Evolutionary conservation across 2,329 filamentous ascomycete genomes (phyloP).

Genomic region (Pseudocercospora pini-densiflorae): DNA sequence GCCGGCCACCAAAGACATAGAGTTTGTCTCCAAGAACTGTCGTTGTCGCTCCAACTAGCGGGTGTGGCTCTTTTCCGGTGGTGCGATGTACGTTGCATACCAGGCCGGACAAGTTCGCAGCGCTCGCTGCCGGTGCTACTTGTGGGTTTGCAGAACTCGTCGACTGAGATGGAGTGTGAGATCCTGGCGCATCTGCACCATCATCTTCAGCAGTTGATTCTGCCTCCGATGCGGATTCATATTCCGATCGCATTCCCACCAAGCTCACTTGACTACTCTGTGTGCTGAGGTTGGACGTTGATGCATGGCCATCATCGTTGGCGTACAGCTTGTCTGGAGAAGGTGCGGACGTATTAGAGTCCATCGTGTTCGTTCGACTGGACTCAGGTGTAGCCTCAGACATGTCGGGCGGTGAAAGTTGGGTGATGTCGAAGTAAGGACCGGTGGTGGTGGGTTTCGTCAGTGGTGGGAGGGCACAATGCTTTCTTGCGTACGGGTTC

Average conservation of each 20-base stretch:
- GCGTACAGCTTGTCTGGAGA: conserved; percentile 49
- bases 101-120: conserved; percentile 67
- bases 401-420: conserved; percentile 45
- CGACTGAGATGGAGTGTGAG: conserved; percentile 37
- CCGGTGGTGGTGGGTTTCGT: conserved; percentile 30
- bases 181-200: conserved; percentile 31
- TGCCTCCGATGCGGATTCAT: conserved; percentile 46
- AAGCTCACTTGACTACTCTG: conserved; percentile 55
- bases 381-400: conserved; percentile 48
- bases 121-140: conserved; percentile 41
- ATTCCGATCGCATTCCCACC: conserved; percentile 45
- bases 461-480: conserved; percentile 32
- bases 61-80: conserved; percentile 87
- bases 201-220: conserved; percentile 36
- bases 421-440: conserved; percentile 31
- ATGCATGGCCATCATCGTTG: conserved; percentile 41
- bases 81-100: conserved; percentile 77
- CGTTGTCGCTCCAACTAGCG: conserved; percentile 91
- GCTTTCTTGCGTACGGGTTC: conserved; percentile 46
- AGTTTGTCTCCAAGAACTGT: conserved; percentile 94
- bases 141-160: conserved; percentile 21
- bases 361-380: conserved; percentile 53
- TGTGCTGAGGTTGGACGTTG: conserved; percentile 45
- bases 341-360: conserved; percentile 51
- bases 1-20: conserved; percentile 92